Conservation (phyloP, 2,329 filamentous ascomycete genomes). For the Didymellaceae sp. region DNA sequence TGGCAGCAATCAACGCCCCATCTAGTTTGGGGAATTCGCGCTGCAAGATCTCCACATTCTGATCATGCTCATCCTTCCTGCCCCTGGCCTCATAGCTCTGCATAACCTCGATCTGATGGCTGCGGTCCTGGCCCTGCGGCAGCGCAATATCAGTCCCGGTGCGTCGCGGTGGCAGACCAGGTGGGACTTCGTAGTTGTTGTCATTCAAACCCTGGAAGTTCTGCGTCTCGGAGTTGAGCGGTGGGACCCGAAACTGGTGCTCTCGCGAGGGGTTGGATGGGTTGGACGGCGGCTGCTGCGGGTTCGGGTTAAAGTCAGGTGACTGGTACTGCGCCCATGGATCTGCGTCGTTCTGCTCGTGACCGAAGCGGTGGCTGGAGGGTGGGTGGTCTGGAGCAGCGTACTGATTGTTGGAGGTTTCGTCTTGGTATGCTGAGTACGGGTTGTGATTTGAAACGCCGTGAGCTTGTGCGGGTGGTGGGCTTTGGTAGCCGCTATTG, state of each 20-base stretch:
- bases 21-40: slow-evolving; percentile 55
- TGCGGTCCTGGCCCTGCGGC: slow-evolving; percentile 50
- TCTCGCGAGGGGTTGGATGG: slow-evolving; percentile 5
- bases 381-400: slow-evolving; percentile 11
- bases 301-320: slow-evolving; percentile 15
- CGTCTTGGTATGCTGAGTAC: slow-evolving; percentile 32
- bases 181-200: slow-evolving; percentile 24
- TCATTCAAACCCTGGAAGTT: slow-evolving; percentile 19
- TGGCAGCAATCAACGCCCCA: slow-evolving; percentile 53
- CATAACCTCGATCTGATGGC: slow-evolving; percentile 52
- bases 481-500: slow-evolving; percentile 21
- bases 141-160: slow-evolving; percentile 48
- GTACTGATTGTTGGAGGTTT: slow-evolving; percentile 14
- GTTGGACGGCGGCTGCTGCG: slow-evolving; percentile 10
- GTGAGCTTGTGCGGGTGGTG: slow-evolving; percentile 14
- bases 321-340: slow-evolving; percentile 18
- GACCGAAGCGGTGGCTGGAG: slow-evolving; percentile 6
- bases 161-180: slow-evolving; percentile 38
- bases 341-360: slow-evolving; percentile 8
- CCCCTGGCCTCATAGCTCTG: slow-evolving; percentile 48
- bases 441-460: slow-evolving; percentile 25
- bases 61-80: slow-evolving; percentile 48
- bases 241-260: slow-evolving; percentile 15
- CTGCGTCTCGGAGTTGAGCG: slow-evolving; percentile 13
- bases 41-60: slow-evolving; percentile 51